Evolutionary conservation across 1,284 basidiomycete species (phyloP).

Genomic region (Athelia psychrophila): DNA sequence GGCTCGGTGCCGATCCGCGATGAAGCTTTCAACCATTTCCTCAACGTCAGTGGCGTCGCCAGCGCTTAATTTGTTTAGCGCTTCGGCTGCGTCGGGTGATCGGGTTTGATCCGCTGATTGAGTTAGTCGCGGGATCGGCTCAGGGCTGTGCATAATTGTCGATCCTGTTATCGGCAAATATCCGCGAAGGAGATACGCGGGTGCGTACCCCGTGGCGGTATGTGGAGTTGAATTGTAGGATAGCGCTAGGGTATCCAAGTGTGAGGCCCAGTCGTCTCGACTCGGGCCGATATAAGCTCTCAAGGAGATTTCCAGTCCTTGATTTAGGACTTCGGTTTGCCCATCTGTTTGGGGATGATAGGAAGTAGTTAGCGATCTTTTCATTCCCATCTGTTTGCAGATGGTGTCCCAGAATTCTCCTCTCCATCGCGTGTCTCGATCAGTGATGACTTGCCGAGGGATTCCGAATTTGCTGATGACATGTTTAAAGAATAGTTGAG

Average conservation of each 20-base stretch:
- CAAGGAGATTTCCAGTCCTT: slow-evolving; percentile 27
- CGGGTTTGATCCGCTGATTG: no score
- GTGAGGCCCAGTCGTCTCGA: slow-evolving; percentile 13
- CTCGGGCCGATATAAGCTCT: slow-evolving; percentile 16
- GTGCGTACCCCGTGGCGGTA: slow-evolving; percentile 17
- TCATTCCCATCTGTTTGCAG: slow-evolving; percentile 17
- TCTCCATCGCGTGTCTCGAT: slow-evolving; percentile 22
- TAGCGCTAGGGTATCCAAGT: slow-evolving; percentile 7
- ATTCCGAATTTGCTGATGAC: slow-evolving; percentile 18
- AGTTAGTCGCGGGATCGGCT: no score
- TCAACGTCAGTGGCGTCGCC: no score
- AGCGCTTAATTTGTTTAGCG: no score
- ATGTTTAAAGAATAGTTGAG: slow-evolving; percentile 20
- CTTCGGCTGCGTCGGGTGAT: no score
- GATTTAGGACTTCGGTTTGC: slow-evolving; percentile 29
- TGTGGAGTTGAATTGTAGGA: slow-evolving; percentile 22
- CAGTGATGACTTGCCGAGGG: slow-evolving; percentile 20
- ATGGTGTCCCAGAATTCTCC: slow-evolving; percentile 18
- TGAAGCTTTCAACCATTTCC: slow-evolving; percentile 17
- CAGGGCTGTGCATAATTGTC: no score
- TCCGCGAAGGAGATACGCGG: slow-evolving; percentile 21
- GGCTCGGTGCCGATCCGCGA: slow-evolving; percentile 12
- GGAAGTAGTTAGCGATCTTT: slow-evolving; percentile 20
- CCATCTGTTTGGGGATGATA: slow-evolving; percentile 32
- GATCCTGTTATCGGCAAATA: slow-evolving; percentile 16